phyloP scores from a whole-genome alignment of 805 yeast species.

The Grigorovia transvaalensis region DNA sequence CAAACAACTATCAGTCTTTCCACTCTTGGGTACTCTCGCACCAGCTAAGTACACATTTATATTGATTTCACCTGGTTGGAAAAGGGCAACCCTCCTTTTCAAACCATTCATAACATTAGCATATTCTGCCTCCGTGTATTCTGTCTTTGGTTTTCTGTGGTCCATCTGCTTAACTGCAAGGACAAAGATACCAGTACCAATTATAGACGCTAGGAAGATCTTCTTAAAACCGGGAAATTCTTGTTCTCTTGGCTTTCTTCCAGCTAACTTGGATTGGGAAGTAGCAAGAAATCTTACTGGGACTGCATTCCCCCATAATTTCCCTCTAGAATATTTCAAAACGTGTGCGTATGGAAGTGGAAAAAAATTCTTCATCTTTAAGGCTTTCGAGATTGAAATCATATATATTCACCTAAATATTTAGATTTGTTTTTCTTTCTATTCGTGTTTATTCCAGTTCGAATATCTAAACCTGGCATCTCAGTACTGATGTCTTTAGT shows the following conservation, averaged over 20 bases:
- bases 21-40: no score
- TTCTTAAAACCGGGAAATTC: conserved; percentile 31
- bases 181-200: conserved; percentile 36
- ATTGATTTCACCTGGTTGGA: conserved; percentile 33
- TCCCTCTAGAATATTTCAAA: no score
- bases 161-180: conserved; percentile 31
- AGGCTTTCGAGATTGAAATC: no score
- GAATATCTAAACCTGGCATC: no score
- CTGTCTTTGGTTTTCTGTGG: conserved; percentile 27
- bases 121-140: conserved; percentile 31
- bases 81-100: conserved; percentile 38
- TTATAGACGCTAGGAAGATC: conserved; percentile 33
- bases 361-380: no score
- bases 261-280: background rate
- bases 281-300: background rate
- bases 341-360: no score
- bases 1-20: background rate
- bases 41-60: conserved; percentile 24
- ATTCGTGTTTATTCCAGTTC: no score
- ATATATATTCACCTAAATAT: no score
- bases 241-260: background rate
- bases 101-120: conserved; percentile 39
- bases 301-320: background rate
- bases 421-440: no score
- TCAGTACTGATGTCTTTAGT: conserved; percentile 61